Conservation (phyloP, 1,139 yeast genomes). For the Schizosaccharomyces versatilis region DNA sequence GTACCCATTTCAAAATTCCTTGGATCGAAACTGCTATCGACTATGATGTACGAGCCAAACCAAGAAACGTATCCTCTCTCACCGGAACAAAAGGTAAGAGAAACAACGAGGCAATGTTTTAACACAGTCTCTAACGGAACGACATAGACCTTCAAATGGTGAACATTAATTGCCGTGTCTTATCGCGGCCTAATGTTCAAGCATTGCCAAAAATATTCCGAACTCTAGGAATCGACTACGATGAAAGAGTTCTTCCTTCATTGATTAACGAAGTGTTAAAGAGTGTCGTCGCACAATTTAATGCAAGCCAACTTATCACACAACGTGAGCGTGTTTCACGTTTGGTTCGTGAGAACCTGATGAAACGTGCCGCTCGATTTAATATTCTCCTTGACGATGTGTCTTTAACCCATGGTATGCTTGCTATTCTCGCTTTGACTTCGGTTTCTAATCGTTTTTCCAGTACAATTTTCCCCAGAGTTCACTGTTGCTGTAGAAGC, state of each 20-base stretch:
- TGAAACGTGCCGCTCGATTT: conserved; percentile 80
- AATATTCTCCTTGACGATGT: conserved; percentile 82
- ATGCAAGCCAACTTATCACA: conserved; percentile 90
- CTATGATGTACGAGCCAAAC: conserved; percentile 91
- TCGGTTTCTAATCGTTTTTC: conserved; percentile 4
- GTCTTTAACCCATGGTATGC: conserved; percentile 23
- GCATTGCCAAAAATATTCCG: conserved; percentile 70
- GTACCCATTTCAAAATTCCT: conserved; percentile 84
- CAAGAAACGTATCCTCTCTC: conserved; percentile 87
- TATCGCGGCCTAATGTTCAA: conserved; percentile 64
- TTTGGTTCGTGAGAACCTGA: conserved; percentile 70
- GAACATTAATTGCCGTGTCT: conserved; percentile 88
- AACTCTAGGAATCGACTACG: conserved; percentile 83
- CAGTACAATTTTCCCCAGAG: conserved; percentile 91
- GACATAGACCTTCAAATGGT: conserved; percentile 68
- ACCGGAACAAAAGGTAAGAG: conserved; percentile 68
- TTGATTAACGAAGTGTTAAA: conserved; percentile 92
- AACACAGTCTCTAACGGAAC: not conserved
- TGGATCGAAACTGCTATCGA: conserved; percentile 87
- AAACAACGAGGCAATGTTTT: not conserved
- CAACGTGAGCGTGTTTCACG: conserved; percentile 92
- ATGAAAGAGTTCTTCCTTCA: conserved; percentile 87
- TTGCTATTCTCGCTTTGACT: not conserved
- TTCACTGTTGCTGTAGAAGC: conserved; percentile 96
- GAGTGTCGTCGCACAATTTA: conserved; percentile 93